phyloP scores from a whole-genome alignment of 441 rosid genomes.

The Populus hybrid region DNA sequence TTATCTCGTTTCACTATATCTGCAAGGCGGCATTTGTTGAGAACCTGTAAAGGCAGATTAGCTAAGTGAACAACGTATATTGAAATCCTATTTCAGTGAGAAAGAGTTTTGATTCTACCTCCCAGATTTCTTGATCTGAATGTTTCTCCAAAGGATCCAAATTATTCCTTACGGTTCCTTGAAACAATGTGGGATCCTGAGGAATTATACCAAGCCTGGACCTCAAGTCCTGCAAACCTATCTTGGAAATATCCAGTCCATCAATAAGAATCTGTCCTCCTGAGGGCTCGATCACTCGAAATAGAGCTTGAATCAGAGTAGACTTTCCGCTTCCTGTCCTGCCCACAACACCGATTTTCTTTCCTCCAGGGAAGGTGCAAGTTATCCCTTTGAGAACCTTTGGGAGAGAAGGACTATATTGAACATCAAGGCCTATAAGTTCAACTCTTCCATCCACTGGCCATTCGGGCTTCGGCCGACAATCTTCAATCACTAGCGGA shows the following conservation, averaged over 20 bases:
- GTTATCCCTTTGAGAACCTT: conserved; percentile 55
- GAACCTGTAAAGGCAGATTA: conserved; percentile 34
- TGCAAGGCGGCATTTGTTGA: conserved; percentile 47
- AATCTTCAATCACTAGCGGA: conserved; percentile 37
- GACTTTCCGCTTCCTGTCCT: conserved; percentile 39
- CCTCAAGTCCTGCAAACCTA: conserved; percentile 67
- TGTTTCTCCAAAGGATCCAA: conserved; percentile 60
- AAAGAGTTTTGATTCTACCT: conserved; percentile 34
- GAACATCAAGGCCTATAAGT: conserved; percentile 44
- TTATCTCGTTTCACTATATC: conserved; percentile 52
- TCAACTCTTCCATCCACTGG: conserved; percentile 48
- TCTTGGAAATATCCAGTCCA: conserved; percentile 44
- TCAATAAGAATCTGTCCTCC: conserved; percentile 49
- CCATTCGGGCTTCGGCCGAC: conserved; percentile 48
- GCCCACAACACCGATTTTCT: conserved; percentile 64
- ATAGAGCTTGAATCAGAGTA: conserved; percentile 54
- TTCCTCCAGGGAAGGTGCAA: conserved; percentile 54
- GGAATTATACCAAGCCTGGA: conserved; percentile 62
- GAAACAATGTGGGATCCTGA: conserved; percentile 60
- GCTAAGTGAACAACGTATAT: background rate
- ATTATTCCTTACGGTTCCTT: conserved; percentile 57
- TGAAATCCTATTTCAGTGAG: background rate
- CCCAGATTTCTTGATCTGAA: conserved; percentile 57
- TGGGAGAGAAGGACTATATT: conserved; percentile 51
- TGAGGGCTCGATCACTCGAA: conserved; percentile 55